Evolutionary conservation across 495 filamentous ascomycete genomes (phyloP), one percentile per base, ranked within the genome.

Genomic region (Aspergillus kassunensis): DNA sequence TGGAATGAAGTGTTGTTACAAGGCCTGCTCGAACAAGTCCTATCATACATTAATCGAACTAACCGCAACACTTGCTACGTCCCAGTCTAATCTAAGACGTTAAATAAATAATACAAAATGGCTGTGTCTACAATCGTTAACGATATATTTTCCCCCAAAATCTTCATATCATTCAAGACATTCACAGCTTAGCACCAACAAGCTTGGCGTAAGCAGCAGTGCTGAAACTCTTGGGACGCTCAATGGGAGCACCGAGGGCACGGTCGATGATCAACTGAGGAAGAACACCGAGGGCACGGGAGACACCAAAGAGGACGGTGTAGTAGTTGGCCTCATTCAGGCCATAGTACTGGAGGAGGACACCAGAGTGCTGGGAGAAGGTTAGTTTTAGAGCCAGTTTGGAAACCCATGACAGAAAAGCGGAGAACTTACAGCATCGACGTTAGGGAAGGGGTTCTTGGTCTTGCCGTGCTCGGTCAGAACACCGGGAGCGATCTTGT

Each of bases 191-290:
- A 66, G 91, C 84, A 60, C 88, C 86, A 50, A 91, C 88, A 56
- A 97, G 83, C 80, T 97, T 91, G 69, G 91, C 87, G 79, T 89
- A 97, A 68, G 93, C 91, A 64, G 90, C 89, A 45, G 93, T 97
- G 70, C 87, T 91, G 86, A 96, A 97, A 55, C 85, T 90, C 88
- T 98, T 98, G 70, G 93, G 93, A 59, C 87, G 75, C 69, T 81
- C 77, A 55, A 77, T 79, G 51, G 72, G 78, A 59, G 74, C 74
- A 60, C 93, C 93, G 48, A 97, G 82, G 53, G 93, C 93, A 72
- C 93, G 95, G 82, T 98, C 93, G 68, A 97, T 97, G 82, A 98
- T 98, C 65, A 98, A 81, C 81, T 98, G 93, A 54, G 93, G 95
- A 53, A 97, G 85, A 55, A 97, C 93, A 85, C 93, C 93, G 61